phyloP scores from a whole-genome alignment of 2,329 filamentous ascomycete genomes.

The Fusarium hainanense region DNA sequence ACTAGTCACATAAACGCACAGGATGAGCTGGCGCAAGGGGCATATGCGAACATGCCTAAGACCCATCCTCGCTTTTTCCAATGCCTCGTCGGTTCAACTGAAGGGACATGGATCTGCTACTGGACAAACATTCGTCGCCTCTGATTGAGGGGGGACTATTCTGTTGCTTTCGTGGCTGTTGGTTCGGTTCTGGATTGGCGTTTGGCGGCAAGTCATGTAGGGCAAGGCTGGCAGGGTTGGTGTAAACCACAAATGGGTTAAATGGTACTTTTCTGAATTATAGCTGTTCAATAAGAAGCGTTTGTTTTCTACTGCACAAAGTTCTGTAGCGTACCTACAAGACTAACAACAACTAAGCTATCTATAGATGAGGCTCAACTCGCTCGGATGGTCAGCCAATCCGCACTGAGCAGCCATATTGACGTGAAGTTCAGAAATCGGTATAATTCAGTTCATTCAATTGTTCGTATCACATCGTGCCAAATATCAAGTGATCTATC shows the following conservation, averaged over 20 bases:
- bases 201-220: constrained; percentile 40
- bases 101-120: constrained; percentile 1
- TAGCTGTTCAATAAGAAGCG: constrained; percentile 42
- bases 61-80: background rate
- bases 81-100: background rate
- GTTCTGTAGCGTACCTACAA: background rate
- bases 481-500: constrained; percentile 32
- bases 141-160: background rate
- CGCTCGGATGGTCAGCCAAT: background rate
- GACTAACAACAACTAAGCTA: background rate
- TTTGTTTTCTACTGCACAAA: background rate
- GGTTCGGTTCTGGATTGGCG: constrained; percentile 43
- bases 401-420: background rate
- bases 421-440: background rate
- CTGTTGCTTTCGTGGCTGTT: constrained; percentile 29
- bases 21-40: constrained; percentile 11
- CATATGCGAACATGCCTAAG: background rate
- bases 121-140: background rate
- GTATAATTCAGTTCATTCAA: constrained; percentile 27
- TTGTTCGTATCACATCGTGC: constrained; percentile 36
- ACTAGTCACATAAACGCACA: background rate
- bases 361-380: background rate
- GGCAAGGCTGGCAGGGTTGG: constrained; percentile 23
- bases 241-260: constrained; percentile 34
- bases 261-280: constrained; percentile 33